Base-by-base conservation (phyloP, 2,329 filamentous ascomycete species). In the Gaeumannomyces sp. region DNA sequence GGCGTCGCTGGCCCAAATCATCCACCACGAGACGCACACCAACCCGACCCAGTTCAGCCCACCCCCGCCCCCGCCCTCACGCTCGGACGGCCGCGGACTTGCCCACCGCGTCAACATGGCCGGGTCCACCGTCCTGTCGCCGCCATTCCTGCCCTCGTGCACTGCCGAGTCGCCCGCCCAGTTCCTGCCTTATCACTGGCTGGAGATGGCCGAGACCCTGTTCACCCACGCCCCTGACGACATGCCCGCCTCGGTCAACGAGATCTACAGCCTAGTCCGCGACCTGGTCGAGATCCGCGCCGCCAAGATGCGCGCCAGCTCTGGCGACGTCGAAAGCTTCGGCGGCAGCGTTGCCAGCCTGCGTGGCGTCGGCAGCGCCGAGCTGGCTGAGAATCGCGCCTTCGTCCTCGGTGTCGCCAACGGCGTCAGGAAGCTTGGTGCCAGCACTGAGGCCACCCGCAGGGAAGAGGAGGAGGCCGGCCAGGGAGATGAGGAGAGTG, bases 111-210 rank as follows among this genome's bases (percentile, higher is more conserved):
- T 76, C 35, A 72, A 76, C 45, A 64, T 71, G 31, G 56, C 68
- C 25, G 68, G 67, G 38, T 56, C 71, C 8, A 66, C 70, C 56
- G 67, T 78, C 1, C 73, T 87, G 0, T 86, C 88, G 0, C 86
- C 93, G 4, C 94, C 94, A 0, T 97, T 97, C 73, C 77, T 96
- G 1, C 85, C 87, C 1, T 88, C 89, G 22, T 92, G 90, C 68
- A 93, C 89, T 0, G 86, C 89, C 27, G 80, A 85, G 60, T 85
- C 89, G 1, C 86, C 89, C 11, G 78, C 87, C 0, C 86, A 87
- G 57, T 86, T 88, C 19, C 80, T 99, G 38, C 95, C 95, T 0
- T 98, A 96, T 74, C 94, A 98, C 79, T 99, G 94, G 93, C 84
- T 96, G 58, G 95, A 98, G 77, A 79, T 98, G 11, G 89, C 90